A percentile compares a stretch with the other conserved stretches of the same genome.
Evolutionary conservation across 768 basidiomycete species (phyloP).

Genomic region (Termitomyces sp.): DNA sequence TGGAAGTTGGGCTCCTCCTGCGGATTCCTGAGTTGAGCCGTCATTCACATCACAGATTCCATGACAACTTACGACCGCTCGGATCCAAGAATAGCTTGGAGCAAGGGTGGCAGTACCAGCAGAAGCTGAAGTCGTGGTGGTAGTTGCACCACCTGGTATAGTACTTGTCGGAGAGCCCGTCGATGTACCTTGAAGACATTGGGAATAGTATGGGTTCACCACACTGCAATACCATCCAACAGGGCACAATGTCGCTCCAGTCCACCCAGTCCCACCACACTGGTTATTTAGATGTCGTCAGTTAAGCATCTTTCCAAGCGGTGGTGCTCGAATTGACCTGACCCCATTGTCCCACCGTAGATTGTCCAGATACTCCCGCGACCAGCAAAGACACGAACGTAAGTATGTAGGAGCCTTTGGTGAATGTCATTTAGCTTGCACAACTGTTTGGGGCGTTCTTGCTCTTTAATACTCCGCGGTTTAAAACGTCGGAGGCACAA

Average conservation of each 20-base stretch:
- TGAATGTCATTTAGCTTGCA: slow-evolving; percentile 2
- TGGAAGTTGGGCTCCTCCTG: slow-evolving; percentile 58
- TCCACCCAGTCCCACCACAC: slow-evolving; percentile 52
- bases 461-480: not conserved
- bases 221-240: slow-evolving; percentile 41
- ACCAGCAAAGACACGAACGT: slow-evolving; percentile 5
- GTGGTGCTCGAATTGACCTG: slow-evolving; percentile 24
- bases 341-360: slow-evolving; percentile 27
- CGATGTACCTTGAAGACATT: slow-evolving; percentile 44
- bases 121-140: slow-evolving; percentile 21
- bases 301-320: not conserved
- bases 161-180: slow-evolving; percentile 18
- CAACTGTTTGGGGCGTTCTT: not conserved
- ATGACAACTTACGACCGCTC: slow-evolving; percentile 40
- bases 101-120: slow-evolving; percentile 38
- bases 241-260: slow-evolving; percentile 45
- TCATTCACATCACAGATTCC: not conserved
- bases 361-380: slow-evolving; percentile 6
- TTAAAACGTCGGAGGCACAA: not conserved
- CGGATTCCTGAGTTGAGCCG: not conserved
- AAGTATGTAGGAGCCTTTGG: slow-evolving; percentile 5
- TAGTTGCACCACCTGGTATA: slow-evolving; percentile 19
- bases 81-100: slow-evolving; percentile 50
- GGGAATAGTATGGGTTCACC: slow-evolving; percentile 45
- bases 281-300: slow-evolving; percentile 16